Conservation (phyloP, 2,329 filamentous ascomycete species). For the Capronia americana region DNA sequence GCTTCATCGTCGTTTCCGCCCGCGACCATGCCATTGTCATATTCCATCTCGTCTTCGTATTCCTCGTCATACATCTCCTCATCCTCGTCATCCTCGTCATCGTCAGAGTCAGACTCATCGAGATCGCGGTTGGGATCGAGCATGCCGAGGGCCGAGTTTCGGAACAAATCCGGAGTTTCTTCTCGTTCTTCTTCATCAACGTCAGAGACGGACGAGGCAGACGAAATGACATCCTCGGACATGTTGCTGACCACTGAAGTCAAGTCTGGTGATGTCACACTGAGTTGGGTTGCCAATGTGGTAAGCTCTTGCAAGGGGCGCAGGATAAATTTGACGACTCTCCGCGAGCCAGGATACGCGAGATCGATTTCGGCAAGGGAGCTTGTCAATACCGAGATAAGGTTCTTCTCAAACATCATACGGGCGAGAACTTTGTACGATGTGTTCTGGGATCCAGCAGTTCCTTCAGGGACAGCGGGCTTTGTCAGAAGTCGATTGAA, state of each 20-base stretch:
- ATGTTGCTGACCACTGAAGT: conserved; percentile 71
- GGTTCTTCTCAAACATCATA: conserved; percentile 98
- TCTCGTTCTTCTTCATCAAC: conserved; percentile 83
- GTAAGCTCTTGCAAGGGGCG: conserved; percentile 87
- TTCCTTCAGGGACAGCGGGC: conserved; percentile 68
- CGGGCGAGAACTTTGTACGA: conserved; percentile 86
- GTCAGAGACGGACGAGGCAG: conserved; percentile 86
- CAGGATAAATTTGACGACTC: conserved; percentile 94
- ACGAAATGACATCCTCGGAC: conserved; percentile 86
- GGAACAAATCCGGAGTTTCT: conserved; percentile 95
- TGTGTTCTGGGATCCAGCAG: conserved; percentile 45
- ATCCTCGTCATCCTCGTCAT: conserved; percentile 73
- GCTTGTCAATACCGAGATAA: conserved; percentile 82
- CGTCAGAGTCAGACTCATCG: conserved; percentile 71
- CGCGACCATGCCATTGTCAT: conserved; percentile 73
- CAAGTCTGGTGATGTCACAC: conserved; percentile 70
- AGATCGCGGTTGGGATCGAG: conserved; percentile 82
- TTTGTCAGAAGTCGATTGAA: conserved; percentile 92
- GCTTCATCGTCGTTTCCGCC: conserved; percentile 83
- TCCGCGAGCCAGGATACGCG: conserved; percentile 90
- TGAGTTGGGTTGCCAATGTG: conserved; percentile 83
- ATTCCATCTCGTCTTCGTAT: conserved; percentile 89
- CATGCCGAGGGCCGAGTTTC: conserved; percentile 94
- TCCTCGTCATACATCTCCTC: conserved; percentile 89
- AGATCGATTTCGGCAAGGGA: conserved; percentile 96